Evolutionary conservation across 441 rosid genomes (phyloP).

Genomic region (Breynia disticha): DNA sequence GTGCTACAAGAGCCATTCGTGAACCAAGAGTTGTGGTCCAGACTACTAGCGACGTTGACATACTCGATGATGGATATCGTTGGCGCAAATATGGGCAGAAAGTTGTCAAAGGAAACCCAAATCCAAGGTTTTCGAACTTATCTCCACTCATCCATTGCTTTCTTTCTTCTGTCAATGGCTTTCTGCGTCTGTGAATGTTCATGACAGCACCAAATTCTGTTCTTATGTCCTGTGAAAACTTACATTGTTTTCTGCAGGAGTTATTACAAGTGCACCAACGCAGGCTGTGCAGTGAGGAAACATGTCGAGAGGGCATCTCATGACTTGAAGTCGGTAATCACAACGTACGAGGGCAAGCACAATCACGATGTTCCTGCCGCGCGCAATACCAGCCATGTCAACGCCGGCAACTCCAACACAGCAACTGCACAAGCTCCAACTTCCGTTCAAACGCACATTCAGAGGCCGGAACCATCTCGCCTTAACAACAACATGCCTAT

Average conservation of each 20-base stretch:
- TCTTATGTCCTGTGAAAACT: slow-evolving; percentile 4
- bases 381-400: slow-evolving; percentile 74
- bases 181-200: background rate
- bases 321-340: slow-evolving; percentile 84
- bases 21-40: slow-evolving; percentile 97
- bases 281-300: slow-evolving; percentile 87
- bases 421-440: slow-evolving; percentile 22
- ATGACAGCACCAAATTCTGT: background rate
- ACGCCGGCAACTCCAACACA: slow-evolving; percentile 24
- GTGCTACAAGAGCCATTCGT: slow-evolving; percentile 81
- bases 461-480: slow-evolving; percentile 43
- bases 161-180: background rate
- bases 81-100: slow-evolving; percentile 99
- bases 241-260: slow-evolving; percentile 48
- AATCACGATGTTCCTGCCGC: slow-evolving; percentile 90
- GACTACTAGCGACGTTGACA: slow-evolving; percentile 91
- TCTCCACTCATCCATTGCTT: background rate
- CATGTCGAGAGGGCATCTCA: slow-evolving; percentile 98
- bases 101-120: slow-evolving; percentile 95
- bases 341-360: slow-evolving; percentile 97
- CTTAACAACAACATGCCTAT: slow-evolving; percentile 44
- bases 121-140: slow-evolving; percentile 58
- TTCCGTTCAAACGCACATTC: slow-evolving; percentile 31
- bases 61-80: slow-evolving; percentile 91
- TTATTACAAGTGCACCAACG: slow-evolving; percentile 88